Base-by-base conservation (phyloP, 1,284 basidiomycete species). In the Ustilago tritici region DNA sequence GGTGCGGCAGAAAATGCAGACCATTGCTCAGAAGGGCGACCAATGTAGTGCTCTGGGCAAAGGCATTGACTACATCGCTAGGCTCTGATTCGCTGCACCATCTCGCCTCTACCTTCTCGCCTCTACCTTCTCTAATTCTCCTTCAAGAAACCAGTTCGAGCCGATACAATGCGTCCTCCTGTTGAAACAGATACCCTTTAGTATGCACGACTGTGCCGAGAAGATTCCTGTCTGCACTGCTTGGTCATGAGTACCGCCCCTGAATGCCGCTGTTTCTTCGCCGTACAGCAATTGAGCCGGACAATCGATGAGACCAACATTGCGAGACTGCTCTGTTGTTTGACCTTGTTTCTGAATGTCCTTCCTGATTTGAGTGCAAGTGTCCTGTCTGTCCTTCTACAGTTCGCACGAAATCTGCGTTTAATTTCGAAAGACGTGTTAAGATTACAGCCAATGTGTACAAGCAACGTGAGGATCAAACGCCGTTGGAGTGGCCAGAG, bases 401-500 rank as follows among this genome's bases (percentile, higher is more conserved):
- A 11, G 43, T 46, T 9, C 19, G 17, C n/a, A 4, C n/a, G 31
- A 32, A 19, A 5, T 17, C 11, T n/a, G 6, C 11, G 43, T 46
- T 46, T 1, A 46, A 19, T 46, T 19, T 31, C 38, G 11, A 32
- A 50, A 50, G 46, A 49, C 57, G 32, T 36, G 57, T 32, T 61
- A 55, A 15, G 23, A 68, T 68, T 61, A 54, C 41, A 31, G 31
- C 49, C 50, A 28, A 19, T 63, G 57, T 59, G 40, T 31, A 36
- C 41, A 23, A 19, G 15, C 4, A 23, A 40, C 4, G 9, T 52
- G 52, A 4, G 35, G 14, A 5, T 56, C 63, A 76, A 4, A 63
- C 68, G 65, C 76, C 76, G 61, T 78, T 78, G 34, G 76, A 81
- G 67, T 84, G 71, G 50, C 81, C 82, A 12, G 81, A 82, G 81